A percentile compares a stretch with the other conserved stretches of the same genome.
These are phyloP conservation scores for Eimeria tenella DNA, from an alignment of 169 alveolate species.

Conservation along the genomic window DNA sequence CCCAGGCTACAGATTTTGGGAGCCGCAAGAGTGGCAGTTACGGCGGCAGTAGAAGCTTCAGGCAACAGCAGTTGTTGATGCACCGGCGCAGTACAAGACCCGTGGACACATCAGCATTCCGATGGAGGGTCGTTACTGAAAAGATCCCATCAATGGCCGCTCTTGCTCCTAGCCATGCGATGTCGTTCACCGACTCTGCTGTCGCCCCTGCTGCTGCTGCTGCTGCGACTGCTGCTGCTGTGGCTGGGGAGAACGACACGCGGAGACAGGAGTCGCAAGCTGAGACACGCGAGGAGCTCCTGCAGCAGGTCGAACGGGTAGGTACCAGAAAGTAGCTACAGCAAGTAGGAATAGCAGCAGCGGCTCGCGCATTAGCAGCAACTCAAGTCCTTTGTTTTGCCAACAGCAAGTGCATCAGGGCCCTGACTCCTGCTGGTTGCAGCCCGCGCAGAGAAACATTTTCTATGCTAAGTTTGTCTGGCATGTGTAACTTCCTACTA, in stretches of 20 bases:
- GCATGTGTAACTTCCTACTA: background rate
- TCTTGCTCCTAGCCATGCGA: background rate
- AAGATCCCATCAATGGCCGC: background rate
- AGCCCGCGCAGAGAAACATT: no score
- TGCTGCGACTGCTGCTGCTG: constrained; percentile 38
- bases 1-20: background rate
- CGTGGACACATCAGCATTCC: constrained; percentile 18
- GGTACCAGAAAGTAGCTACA: background rate
- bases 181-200: background rate
- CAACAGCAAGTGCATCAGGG: no score
- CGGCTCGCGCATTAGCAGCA: background rate
- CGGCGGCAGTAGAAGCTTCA: constrained; percentile 4
- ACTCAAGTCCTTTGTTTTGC: no score
- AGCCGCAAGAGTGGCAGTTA: constrained; percentile 21
- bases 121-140: constrained; percentile 32
- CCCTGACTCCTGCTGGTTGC: no score
- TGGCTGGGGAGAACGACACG: background rate
- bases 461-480: background rate
- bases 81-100: constrained; percentile 35
- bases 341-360: constrained; percentile 45
- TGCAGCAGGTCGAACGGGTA: constrained; percentile 55
- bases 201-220: constrained; percentile 46
- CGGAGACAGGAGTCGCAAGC: constrained; percentile 33
- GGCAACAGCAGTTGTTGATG: constrained; percentile 28
- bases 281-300: constrained; percentile 53